A percentile compares a stretch with the other conserved stretches of the same genome.
Conservation (phyloP, 2,329 filamentous ascomycete genomes). For the Exophiala lecanii-corni region DNA sequence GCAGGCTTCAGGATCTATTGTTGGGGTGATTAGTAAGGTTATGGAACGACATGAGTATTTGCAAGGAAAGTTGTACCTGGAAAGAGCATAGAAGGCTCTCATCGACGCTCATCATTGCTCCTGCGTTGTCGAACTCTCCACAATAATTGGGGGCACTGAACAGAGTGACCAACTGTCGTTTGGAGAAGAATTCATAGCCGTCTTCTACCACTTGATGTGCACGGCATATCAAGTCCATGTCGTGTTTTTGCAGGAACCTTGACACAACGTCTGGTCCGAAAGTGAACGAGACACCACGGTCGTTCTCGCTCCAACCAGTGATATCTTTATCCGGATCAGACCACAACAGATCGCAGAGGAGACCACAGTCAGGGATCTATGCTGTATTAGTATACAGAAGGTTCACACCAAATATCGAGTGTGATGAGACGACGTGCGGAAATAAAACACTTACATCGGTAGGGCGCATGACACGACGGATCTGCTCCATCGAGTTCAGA, state of each 20-base stretch:
- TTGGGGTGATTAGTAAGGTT: too few relatives aligned
- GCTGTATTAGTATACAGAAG: constrained; percentile 6
- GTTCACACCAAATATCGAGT: background rate
- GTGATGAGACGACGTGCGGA: background rate
- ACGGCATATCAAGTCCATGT: constrained; percentile 99
- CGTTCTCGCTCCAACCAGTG: constrained; percentile 98
- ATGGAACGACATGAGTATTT: too few relatives aligned
- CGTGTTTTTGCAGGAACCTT: constrained; percentile 95
- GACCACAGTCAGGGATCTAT: constrained; percentile 94
- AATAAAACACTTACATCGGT: constrained; percentile 75
- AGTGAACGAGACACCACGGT: constrained; percentile 96
- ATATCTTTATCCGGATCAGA: constrained; percentile 99
- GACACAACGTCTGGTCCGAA: constrained; percentile 97
- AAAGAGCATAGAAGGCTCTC: constrained; percentile 98
- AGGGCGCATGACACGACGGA: constrained; percentile 95
- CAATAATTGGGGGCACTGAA: constrained; percentile 99
- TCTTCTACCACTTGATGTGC: constrained; percentile 99
- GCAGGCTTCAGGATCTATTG: constrained; percentile 98
- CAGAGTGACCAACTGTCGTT: constrained; percentile 91
- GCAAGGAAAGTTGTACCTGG: too few relatives aligned
- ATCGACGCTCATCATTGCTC: constrained; percentile 99
- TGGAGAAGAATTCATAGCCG: constrained; percentile 99
- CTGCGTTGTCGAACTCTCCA: constrained; percentile 98
- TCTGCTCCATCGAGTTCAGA: constrained; percentile 99
- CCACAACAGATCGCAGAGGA: constrained; percentile 96